Evolutionary conservation across 75 land plant genomes (phyloP).

Genomic region (Picea sitchensis): DNA sequence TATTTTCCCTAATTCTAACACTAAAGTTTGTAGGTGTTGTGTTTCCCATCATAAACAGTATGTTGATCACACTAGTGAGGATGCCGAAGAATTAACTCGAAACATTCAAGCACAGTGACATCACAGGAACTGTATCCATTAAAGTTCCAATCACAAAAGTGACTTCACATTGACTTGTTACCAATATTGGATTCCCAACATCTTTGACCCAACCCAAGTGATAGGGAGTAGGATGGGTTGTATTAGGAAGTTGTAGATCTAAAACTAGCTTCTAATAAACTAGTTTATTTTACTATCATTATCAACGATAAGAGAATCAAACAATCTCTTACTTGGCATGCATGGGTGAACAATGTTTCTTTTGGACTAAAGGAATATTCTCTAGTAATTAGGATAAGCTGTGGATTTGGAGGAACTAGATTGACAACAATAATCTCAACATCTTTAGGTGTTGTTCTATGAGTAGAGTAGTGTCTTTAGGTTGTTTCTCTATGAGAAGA

Average conservation of each 20-base stretch:
- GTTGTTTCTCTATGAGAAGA: too few species aligned
- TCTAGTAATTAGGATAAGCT: too few species aligned
- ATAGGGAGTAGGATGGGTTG: neutral
- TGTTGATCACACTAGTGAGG: neutral
- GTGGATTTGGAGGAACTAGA: too few species aligned
- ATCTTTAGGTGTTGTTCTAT: too few species aligned
- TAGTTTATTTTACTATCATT: neutral
- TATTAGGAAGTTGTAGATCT: neutral
- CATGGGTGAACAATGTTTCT: too few species aligned
- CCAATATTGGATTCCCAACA: neutral
- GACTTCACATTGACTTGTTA: neutral
- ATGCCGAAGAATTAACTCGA: neutral
- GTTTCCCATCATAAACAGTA: neutral
- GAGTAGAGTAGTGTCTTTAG: too few species aligned
- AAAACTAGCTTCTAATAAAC: neutral
- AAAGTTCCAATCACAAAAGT: neutral
- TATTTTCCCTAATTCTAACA: too few species aligned
- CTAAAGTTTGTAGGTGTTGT: neutral
- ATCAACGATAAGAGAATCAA: neutral
- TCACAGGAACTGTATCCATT: neutral
- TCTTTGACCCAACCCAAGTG: neutral
- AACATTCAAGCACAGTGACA: neutral
- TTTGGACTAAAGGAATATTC: too few species aligned
- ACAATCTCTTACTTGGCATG: too few species aligned
- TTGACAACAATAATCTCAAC: too few species aligned